Evolutionary conservation across 805 yeast genomes (phyloP), one percentile per base, ranked within the genome.

Genomic region (Hanseniaspora guilliermondii): DNA sequence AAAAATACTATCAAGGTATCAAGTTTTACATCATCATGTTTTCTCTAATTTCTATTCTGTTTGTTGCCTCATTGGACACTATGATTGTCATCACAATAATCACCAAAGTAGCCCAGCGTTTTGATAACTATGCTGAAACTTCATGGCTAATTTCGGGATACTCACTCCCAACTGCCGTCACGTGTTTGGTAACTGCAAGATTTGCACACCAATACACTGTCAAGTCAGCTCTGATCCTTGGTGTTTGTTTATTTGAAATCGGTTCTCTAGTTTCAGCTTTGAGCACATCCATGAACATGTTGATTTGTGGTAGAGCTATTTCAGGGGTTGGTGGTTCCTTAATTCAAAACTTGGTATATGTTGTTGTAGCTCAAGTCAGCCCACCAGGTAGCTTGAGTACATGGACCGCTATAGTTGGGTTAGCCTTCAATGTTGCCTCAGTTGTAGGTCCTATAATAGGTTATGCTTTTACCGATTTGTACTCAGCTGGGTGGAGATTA

Each of bases 281-380:
- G 7, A 67, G 87, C 0, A 64, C 60, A 19, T 70, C 72, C 35
- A 80, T 84, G 79, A 69, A 73, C 53, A 75, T 77, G 73, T 65
- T 85, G 48, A 80, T 84, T 56, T 86, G 80, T 4, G 89, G 87
- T 0, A 73, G 95, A 60, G 82, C 78, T 6, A 68, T 84, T 19
- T 79, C 80, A 53, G 93, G 93, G 49, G 62, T 79, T 35, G 91
- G 89, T n/a, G 87, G 82, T 12, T 83, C 85, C 38, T 85, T 85
- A 22, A 73, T 82, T 47, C 80, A 77, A 59, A 70, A 81, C 1
- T 67, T 80, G 65, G 76, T 74, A 4, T 72, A 76, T 57, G 76
- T 82, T 30, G 76, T 83, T 27, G 68, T 76, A 12, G 73, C 84
- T 3, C 58, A 63, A 6, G 40, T 63, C 40, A 65, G 63, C 4